Base-by-base conservation (phyloP, 768 basidiomycete species). In the Hericium coralloides region DNA sequence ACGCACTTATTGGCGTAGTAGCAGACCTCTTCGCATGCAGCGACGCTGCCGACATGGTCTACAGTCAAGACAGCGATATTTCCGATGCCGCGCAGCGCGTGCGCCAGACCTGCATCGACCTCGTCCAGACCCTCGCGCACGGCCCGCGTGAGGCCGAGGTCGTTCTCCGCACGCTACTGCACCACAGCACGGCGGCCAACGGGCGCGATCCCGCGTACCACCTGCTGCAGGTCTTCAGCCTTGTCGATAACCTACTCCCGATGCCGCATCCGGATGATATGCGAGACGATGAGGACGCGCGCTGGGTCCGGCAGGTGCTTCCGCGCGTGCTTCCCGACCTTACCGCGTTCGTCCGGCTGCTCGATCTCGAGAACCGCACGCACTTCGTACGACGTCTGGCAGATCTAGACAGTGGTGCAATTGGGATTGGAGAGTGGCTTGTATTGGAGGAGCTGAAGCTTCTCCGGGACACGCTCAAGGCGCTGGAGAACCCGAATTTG, bases 341-440 rank as follows among this genome's bases (percentile, higher is more conserved):
- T 9, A 72, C 68, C 57, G 53, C 66, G 1, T 89, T 90, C 68
- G 77, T 84, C 65, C 74, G 72, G 7, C 68, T 77, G 4, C 70
- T 90, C 36, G 81, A 85, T 55, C 73, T 79, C 2, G 79, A 82
- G 55, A 79, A 72, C 31, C 52, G 56, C 18, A 70, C 76, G 2
- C 73, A 75, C 39, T 66, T 90, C 23, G 65, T 89, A 25, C 70
- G 76, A 49, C 76, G 81, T 5, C 73, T 91, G 2, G 72, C 79
- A 20, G 71, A 67, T 17, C 67, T 90, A 14, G 89, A 92, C 60
- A 67, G 73, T 5, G 82, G 80, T 2, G 67, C 74, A 23, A 68
- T 79, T 20, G 83, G 82, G 3, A 69, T 87, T 2, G 84, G 80
- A 17, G 84, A 87, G 58, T 92, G 87, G 87, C 63, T 91, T 23